Evolutionary conservation across 192 early-diverging fungal species (phyloP).

Genomic region (Coemansia sp.): DNA sequence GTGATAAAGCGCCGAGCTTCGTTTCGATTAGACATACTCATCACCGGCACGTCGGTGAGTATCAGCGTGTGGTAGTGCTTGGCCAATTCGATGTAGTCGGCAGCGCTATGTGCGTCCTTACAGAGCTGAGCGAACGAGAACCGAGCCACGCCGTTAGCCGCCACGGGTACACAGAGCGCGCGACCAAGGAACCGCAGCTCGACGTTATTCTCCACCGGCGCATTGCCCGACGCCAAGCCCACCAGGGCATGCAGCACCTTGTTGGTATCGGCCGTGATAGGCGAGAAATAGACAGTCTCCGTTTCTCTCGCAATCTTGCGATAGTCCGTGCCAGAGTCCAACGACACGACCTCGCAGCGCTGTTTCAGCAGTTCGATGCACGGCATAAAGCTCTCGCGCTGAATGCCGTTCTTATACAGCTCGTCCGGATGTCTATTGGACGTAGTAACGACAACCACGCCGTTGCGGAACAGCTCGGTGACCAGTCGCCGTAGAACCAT

Average conservation of each 20-base stretch:
- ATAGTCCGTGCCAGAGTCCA: slow-evolving; percentile 94
- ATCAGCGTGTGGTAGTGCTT: slow-evolving; percentile 76
- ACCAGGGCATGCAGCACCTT: slow-evolving; percentile 44
- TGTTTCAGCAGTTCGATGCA: slow-evolving; percentile 87
- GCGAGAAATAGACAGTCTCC: slow-evolving; percentile 73
- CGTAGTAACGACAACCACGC: slow-evolving; percentile 90
- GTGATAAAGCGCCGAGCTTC: slow-evolving; percentile 94
- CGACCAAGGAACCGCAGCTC: slow-evolving; percentile 78
- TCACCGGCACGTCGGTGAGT: slow-evolving; percentile 75
- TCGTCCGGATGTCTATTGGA: slow-evolving; percentile 93
- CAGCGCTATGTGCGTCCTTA: slow-evolving; percentile 72
- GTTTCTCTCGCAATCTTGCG: slow-evolving; percentile 67
- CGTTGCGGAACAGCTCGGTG: slow-evolving; percentile 78
- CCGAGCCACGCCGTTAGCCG: slow-evolving; percentile 70
- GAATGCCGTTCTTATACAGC: slow-evolving; percentile 96
- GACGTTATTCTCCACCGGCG: slow-evolving; percentile 10
- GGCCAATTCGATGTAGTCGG: slow-evolving; percentile 89
- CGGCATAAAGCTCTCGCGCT: slow-evolving; percentile 90
- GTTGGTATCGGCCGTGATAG: slow-evolving; percentile 54
- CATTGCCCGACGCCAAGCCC: slow-evolving; percentile 32
- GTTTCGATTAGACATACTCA: slow-evolving; percentile 72
- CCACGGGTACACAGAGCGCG: slow-evolving; percentile 66
- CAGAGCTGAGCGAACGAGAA: slow-evolving; percentile 84
- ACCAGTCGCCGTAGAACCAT: slow-evolving; percentile 89
- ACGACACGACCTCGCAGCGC: slow-evolving; percentile 75